phyloP scores from a whole-genome alignment of 139 green algal species.

The Klebsormidium nitens region DNA sequence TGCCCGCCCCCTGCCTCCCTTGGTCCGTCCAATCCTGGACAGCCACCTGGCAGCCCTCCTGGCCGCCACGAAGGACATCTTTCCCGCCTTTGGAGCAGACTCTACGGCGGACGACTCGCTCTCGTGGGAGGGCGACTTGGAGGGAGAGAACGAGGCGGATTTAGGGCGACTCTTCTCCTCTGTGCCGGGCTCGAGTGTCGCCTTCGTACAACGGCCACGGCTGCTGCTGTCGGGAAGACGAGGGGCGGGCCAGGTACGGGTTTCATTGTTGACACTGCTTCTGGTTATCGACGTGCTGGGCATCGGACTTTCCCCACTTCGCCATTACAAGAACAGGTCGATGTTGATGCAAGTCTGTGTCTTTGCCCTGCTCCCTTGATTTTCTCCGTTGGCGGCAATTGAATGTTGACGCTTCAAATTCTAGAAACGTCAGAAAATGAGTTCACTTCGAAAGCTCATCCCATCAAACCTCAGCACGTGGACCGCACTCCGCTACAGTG shows the following conservation, averaged over 20 bases:
- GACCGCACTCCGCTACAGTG: too few species aligned
- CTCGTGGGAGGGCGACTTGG: neutral
- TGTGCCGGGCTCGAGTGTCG: neutral
- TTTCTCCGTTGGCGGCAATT: too few species aligned
- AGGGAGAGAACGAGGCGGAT: neutral
- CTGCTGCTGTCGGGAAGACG: constrained; percentile 25
- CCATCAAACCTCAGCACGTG: too few species aligned
- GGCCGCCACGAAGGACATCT: constrained; percentile 30
- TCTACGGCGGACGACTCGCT: neutral
- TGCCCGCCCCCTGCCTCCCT: constrained; percentile 52
- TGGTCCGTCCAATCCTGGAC: constrained; percentile 10
- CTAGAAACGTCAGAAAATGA: too few species aligned
- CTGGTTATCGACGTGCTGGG: too few species aligned
- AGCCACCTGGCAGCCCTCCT: neutral
- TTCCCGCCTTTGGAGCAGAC: constrained; percentile 66
- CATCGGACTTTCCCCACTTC: too few species aligned
- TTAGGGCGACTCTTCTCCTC: neutral
- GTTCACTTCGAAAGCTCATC: too few species aligned
- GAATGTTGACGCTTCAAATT: too few species aligned
- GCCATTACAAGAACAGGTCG: too few species aligned
- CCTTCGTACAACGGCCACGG: constrained; percentile 43
- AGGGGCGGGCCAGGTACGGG: constrained; percentile 26
- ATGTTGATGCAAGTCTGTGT: too few species aligned
- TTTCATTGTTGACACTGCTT: neutral
- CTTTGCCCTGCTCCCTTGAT: neutral